A percentile compares a stretch with the other conserved stretches of the same genome.
Evolutionary conservation across 371 early-diverging fungal genomes (phyloP).

Genomic region (Rhizomucor miehei): DNA sequence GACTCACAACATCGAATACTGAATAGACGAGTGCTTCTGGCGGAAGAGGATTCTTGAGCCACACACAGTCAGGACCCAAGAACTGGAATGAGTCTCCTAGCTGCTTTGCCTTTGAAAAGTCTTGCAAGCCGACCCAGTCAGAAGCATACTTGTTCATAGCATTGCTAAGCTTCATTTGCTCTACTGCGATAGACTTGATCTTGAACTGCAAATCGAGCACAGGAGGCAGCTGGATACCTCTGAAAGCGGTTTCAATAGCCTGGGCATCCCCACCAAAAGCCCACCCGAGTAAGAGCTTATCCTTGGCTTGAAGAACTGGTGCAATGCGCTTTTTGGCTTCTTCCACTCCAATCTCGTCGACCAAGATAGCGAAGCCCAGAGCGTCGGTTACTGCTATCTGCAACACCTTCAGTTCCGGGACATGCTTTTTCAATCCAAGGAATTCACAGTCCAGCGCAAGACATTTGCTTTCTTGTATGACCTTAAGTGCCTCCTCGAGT

Average conservation of each 20-base stretch:
- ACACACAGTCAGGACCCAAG: constrained; percentile 32
- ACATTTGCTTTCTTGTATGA: constrained; percentile 6
- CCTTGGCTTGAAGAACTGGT: constrained; percentile 16
- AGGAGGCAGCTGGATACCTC: constrained; percentile 13
- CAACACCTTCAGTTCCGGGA: constrained; percentile 36
- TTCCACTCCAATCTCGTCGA: constrained; percentile 37
- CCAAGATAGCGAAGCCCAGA: constrained; percentile 40
- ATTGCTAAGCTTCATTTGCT: constrained; percentile 21
- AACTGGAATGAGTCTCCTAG: constrained; percentile 24
- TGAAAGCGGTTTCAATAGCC: constrained; percentile 34
- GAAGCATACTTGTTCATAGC: constrained; percentile 27
- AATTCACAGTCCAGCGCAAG: constrained; percentile 47
- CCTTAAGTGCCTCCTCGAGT: constrained; percentile 18
- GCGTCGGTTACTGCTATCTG: constrained; percentile 36
- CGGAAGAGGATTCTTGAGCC: constrained; percentile 34
- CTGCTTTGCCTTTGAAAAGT: constrained; percentile 33
- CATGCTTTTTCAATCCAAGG: constrained; percentile 19
- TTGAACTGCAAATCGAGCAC: constrained; percentile 43
- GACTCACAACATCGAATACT: constrained; percentile 43
- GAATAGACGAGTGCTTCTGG: constrained; percentile 39
- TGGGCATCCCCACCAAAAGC: constrained; percentile 34
- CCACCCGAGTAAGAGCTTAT: constrained; percentile 30
- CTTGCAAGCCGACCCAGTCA: constrained; percentile 29
- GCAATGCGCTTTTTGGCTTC: constrained; percentile 10
- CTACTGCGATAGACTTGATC: constrained; percentile 19